These are phyloP conservation scores for Trapa incisa DNA, from an alignment of 345 rosid genomes.

Conservation along the genomic window DNA sequence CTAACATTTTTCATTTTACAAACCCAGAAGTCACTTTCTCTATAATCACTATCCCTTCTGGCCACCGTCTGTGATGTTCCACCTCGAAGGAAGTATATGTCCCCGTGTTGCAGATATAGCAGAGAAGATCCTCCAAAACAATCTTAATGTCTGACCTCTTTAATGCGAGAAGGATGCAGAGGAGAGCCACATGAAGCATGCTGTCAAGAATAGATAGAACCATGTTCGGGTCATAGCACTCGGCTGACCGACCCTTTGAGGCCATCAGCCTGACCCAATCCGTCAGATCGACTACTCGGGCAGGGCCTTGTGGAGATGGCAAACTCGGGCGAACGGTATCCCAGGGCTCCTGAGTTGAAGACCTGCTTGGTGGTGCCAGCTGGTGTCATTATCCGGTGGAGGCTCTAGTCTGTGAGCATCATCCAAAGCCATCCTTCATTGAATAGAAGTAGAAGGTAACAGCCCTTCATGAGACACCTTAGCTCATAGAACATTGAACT, in stretches of 20 bases:
- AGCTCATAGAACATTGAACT: neutral
- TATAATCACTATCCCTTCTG: too few species aligned
- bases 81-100: too few species aligned
- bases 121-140: slow-evolving; percentile 41
- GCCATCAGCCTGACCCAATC: slow-evolving; percentile 67
- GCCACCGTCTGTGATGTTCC: too few species aligned
- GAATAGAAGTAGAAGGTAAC: too few species aligned
- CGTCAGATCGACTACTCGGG: slow-evolving; percentile 68
- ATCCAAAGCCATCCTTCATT: too few species aligned
- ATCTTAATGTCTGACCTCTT: slow-evolving; percentile 74
- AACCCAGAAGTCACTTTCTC: too few species aligned
- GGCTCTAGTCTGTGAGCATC: slow-evolving; percentile 59
- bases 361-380: slow-evolving; percentile 85
- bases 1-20: too few species aligned
- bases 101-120: too few species aligned
- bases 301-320: slow-evolving; percentile 70
- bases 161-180: slow-evolving; percentile 59
- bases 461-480: too few species aligned
- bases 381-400: slow-evolving; percentile 67
- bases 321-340: slow-evolving; percentile 84
- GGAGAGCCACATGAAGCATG: slow-evolving; percentile 52
- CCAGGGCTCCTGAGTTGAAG: slow-evolving; percentile 73
- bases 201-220: slow-evolving; percentile 29
- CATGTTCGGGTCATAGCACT: slow-evolving; percentile 49
- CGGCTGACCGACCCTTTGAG: slow-evolving; percentile 30